Base-by-base conservation (phyloP, 2,329 filamentous ascomycete genomes). In the Calonectria pseudoturangicola region DNA sequence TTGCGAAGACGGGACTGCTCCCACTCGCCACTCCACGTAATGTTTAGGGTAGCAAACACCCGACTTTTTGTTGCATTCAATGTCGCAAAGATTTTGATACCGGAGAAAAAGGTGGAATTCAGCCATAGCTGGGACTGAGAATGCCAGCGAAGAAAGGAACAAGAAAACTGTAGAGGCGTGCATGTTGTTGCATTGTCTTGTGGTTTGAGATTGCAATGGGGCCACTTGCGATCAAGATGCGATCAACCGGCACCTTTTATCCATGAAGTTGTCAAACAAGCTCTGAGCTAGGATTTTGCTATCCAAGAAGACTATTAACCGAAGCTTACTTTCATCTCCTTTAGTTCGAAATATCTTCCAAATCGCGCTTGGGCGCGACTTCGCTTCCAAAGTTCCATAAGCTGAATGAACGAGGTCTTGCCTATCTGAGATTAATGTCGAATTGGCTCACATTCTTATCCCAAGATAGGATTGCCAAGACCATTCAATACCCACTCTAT, bases 31-130 rank as follows among this genome's bases (percentile, higher is more conserved):
- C 25, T 68, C 69, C 18, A 68, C 47, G 15, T 54, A 68, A 30
- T 68, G 65, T 58, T 68, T 71, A 33, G 45, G 66, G 27, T 50
- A 69, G 56, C 66, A 64, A 21, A 54, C 39, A 7, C 45, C 56
- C 28, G 41, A 41, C 39, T 54, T 62, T 51, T 51, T 69, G 33
- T 64, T 54, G 25, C 66, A 69, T 21, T 69, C 45, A 16, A 64
- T 16, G 27, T 69, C 66, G 30, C 66, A 63, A 25, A 68, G 56
- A 10, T 69, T 58, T 66, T 64, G 51, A 16, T 36, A 67, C 1
- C 54, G 18, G 12, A 58, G 50, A 7, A 50, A 68, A 15, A 60
- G 18, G 21, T 67, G 30, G 7, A 68, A 68, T 36, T 45, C 27
- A 28, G 51, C 65, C 41, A 30, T n/a, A n/a, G n/a, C 41, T 8